A percentile compares a stretch with the other conserved stretches of the same genome.
Evolutionary conservation across 371 early-diverging fungal species (phyloP).

Genomic region (Mucor plumbeus): DNA sequence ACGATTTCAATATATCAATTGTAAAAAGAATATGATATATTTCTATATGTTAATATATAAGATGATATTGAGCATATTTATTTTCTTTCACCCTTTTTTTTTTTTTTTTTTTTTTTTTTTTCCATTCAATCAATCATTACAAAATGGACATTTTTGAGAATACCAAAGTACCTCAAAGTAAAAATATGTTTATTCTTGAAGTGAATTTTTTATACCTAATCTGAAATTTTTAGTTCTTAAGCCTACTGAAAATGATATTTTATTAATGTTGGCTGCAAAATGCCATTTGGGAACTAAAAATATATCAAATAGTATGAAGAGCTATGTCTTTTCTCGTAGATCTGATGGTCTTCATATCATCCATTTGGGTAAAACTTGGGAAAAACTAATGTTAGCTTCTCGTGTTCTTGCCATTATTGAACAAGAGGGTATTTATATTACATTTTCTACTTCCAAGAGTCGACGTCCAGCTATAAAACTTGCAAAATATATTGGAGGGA

Average conservation of each 20-base stretch:
- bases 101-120: neutral
- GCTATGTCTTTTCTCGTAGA: constrained; percentile 94
- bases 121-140: neutral
- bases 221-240: constrained; percentile 50
- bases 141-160: neutral
- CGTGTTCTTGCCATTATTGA: constrained; percentile 97
- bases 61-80: neutral
- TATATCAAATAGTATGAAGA: constrained; percentile 85
- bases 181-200: neutral
- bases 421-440: constrained; percentile 94
- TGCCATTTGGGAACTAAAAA: constrained; percentile 93
- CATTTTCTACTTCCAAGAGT: constrained; percentile 97
- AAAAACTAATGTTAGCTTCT: constrained; percentile 99
- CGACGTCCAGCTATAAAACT: constrained; percentile 99
- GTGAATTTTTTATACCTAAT: neutral
- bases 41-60: neutral
- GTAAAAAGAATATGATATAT: neutral
- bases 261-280: constrained; percentile 93
- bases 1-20: neutral
- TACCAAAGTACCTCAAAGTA: neutral
- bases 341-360: constrained; percentile 96
- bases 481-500: constrained; percentile 96
- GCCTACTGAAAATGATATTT: constrained; percentile 89
- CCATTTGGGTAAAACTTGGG: constrained; percentile 99
- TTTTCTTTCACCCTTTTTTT: neutral